Evolutionary conservation across 83 land plant genomes (phyloP).

Genomic region (Thuja plicata): DNA sequence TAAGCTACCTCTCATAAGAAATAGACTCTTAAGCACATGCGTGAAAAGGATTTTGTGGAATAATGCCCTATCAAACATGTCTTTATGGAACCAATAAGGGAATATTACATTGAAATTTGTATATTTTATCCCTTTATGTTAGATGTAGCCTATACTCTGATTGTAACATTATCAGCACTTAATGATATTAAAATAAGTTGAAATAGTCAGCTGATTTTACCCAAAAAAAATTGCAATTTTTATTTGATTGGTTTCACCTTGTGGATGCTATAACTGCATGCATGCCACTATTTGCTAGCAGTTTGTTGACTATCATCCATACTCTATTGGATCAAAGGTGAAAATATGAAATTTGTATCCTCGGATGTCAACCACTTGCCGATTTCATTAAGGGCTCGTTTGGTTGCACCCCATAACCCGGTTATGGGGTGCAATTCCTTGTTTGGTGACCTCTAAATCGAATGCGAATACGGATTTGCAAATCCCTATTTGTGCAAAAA

Average conservation of each 20-base stretch:
- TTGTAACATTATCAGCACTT: background rate
- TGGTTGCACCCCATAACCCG: too few relatives aligned
- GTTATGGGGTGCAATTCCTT: too few relatives aligned
- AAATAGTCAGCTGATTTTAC: background rate
- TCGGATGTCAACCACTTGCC: slow-evolving; percentile 67
- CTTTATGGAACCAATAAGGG: background rate
- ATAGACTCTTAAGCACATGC: too few relatives aligned
- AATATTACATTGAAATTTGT: background rate
- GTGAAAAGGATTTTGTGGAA: background rate
- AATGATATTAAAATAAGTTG: background rate
- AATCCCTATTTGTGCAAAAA: too few relatives aligned
- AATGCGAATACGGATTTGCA: too few relatives aligned
- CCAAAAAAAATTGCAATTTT: background rate
- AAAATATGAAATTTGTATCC: slow-evolving; percentile 69
- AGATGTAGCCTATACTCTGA: background rate
- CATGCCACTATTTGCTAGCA: slow-evolving; percentile 90
- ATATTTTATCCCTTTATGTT: background rate
- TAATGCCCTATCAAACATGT: background rate
- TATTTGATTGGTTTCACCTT: background rate
- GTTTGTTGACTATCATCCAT: slow-evolving; percentile 55
- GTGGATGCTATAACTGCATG: slow-evolving; percentile 25
- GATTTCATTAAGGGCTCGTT: too few relatives aligned
- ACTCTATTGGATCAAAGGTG: slow-evolving; percentile 78
- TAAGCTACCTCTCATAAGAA: too few relatives aligned
- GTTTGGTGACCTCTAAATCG: too few relatives aligned